These are phyloP conservation scores for Leptographium wingfieldii DNA, from an alignment of 2,329 filamentous ascomycete genomes.

Conservation along the genomic window DNA sequence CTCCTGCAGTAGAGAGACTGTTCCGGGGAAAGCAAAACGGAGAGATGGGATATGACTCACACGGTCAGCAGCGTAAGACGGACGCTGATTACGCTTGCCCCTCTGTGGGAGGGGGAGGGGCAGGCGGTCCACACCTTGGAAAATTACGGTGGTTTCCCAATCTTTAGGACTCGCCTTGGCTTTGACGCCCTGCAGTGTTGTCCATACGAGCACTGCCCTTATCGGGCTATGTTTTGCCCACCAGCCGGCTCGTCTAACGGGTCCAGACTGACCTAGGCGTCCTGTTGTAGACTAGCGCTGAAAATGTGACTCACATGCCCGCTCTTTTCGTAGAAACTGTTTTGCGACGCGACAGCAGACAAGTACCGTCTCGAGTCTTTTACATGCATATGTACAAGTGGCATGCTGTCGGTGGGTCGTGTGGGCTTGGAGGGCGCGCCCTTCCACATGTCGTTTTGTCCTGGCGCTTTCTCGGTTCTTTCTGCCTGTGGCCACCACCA, in stretches of 20 bases:
- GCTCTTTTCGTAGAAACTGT: neutral
- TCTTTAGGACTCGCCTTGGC: neutral
- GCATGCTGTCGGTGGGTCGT: too few species aligned
- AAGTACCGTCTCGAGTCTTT: neutral
- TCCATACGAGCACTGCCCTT: neutral
- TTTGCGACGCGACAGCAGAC: neutral
- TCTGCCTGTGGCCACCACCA: conserved; percentile 7
- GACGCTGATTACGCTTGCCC: neutral
- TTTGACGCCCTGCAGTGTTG: neutral
- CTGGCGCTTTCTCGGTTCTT: neutral
- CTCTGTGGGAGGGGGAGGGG: neutral
- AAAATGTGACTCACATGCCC: conserved; percentile 18
- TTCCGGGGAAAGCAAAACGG: neutral
- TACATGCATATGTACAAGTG: neutral
- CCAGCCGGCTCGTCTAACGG: neutral
- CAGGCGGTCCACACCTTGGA: neutral
- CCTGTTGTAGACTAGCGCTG: conserved; percentile 3
- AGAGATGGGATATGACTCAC: neutral
- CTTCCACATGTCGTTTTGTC: neutral
- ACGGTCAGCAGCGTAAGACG: neutral
- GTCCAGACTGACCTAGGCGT: neutral
- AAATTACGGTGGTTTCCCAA: neutral
- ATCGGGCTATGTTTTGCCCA: neutral
- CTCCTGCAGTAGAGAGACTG: neutral
- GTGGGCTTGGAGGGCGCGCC: neutral